phyloP scores from a whole-genome alignment of 192 early-diverging fungal genomes.

The Diversispora eburnea region DNA sequence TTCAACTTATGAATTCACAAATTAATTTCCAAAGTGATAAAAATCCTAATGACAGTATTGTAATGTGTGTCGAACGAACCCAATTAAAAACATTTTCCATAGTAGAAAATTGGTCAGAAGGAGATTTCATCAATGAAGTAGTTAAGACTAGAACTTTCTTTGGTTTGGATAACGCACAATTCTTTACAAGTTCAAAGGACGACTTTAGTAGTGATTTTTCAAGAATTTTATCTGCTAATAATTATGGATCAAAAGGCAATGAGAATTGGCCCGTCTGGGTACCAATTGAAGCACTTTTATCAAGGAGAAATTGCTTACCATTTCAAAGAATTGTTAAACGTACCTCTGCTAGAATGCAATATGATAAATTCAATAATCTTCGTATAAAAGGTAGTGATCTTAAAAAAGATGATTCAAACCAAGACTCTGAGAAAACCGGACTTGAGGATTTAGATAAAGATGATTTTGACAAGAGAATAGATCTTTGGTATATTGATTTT shows the following conservation, averaged over 20 bases:
- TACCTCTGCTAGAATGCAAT: conserved; percentile 52
- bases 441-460: conserved; percentile 18
- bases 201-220: conserved; percentile 41
- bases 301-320: conserved; percentile 36
- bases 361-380: conserved; percentile 66
- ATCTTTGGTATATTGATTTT: conserved; percentile 67
- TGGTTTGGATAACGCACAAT: conserved; percentile 62
- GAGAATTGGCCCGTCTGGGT: conserved; percentile 67
- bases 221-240: conserved; percentile 40
- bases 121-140: conserved; percentile 50
- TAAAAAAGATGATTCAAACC: conserved; percentile 18
- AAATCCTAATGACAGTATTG: conserved; percentile 49
- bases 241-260: conserved; percentile 42
- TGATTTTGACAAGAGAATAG: conserved; percentile 56
- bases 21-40: conserved; percentile 61
- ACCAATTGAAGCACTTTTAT: conserved; percentile 61
- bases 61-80: conserved; percentile 55
- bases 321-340: conserved; percentile 60
- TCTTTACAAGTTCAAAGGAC: conserved; percentile 52
- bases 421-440: not conserved
- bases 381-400: conserved; percentile 50
- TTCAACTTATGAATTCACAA: conserved; percentile 70
- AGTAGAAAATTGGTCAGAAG: conserved; percentile 41
- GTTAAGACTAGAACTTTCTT: conserved; percentile 62
- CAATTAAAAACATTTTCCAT: conserved; percentile 56